Percentiles rank a stretch among this genome's conserved stretches.
Conservation (phyloP, 2,329 filamentous ascomycete species). For the Phaeoacremonium minimum region DNA sequence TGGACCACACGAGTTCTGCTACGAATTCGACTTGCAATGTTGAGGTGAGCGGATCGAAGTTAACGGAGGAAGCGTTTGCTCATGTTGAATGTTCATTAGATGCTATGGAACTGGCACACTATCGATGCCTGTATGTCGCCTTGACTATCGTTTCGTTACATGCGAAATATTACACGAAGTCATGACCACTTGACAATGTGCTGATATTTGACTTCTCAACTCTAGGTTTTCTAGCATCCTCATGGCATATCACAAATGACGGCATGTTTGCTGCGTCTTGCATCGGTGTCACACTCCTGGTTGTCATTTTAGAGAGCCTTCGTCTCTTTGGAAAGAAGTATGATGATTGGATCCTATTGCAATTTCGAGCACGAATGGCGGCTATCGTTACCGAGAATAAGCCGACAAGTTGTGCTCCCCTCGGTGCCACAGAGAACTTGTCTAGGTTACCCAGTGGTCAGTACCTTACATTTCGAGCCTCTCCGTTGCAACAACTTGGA, state of each 20-base stretch:
- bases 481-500: conserved; percentile 33
- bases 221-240: conserved; percentile 29
- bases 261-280: conserved; percentile 38
- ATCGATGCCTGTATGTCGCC: conserved; percentile 5
- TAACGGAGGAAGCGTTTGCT: too few relatives aligned
- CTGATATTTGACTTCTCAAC: too few relatives aligned
- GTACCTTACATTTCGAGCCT: conserved; percentile 36
- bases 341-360: conserved; percentile 31
- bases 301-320: conserved; percentile 32
- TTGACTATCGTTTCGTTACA: not conserved
- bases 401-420: too few relatives aligned
- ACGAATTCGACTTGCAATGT: too few relatives aligned
- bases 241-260: conserved; percentile 32
- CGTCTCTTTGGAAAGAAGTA: conserved; percentile 36
- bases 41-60: too few relatives aligned
- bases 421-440: too few relatives aligned
- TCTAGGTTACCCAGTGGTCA: too few relatives aligned
- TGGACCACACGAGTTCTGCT: too few relatives aligned
- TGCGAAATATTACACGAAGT: not conserved
- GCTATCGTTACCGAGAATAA: too few relatives aligned
- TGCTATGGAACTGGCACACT: conserved; percentile 12
- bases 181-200: too few relatives aligned
- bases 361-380: conserved; percentile 29
- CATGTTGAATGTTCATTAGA: too few relatives aligned
- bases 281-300: conserved; percentile 35